Evolutionary conservation across 2,329 filamentous ascomycete genomes (phyloP).

Genomic region (Huntiella moniliformis): DNA sequence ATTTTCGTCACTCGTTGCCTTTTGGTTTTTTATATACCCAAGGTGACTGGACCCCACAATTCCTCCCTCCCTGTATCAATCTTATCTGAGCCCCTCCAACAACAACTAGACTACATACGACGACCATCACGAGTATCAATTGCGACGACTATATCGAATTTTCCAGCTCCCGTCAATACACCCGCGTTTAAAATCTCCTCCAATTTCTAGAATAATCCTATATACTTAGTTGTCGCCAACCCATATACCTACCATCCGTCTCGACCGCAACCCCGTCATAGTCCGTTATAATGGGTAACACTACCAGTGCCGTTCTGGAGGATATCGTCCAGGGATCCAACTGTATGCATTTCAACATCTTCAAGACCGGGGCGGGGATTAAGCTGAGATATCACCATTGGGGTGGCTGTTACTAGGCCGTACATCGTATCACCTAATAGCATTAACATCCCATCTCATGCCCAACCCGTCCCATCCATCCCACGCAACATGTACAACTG

Average conservation of each 20-base stretch:
- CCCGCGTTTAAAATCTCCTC: too few relatives aligned
- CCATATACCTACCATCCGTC: too few relatives aligned
- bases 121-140: too few relatives aligned
- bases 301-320: slow-evolving; percentile 61
- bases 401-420: not conserved
- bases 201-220: too few relatives aligned
- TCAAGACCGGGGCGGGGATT: not conserved
- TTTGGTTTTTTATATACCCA: too few relatives aligned
- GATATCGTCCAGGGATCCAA: slow-evolving; percentile 94
- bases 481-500: slow-evolving; percentile 25
- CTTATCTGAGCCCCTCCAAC: not conserved
- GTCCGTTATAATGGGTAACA: slow-evolving; percentile 39
- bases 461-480: not conserved
- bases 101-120: too few relatives aligned
- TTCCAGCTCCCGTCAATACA: too few relatives aligned
- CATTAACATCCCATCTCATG: not conserved
- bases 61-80: not conserved
- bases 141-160: too few relatives aligned
- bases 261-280: too few relatives aligned
- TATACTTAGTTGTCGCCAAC: too few relatives aligned
- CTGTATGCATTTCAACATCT: slow-evolving; percentile 36
- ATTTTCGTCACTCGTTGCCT: too few relatives aligned
- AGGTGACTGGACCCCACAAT: too few relatives aligned
- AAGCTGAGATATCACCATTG: not conserved
- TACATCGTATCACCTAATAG: not conserved